A percentile compares a stretch with the other conserved stretches of the same genome.
Conservation (phyloP, 768 basidiomycete genomes). For the Cytidiella melzeri region DNA sequence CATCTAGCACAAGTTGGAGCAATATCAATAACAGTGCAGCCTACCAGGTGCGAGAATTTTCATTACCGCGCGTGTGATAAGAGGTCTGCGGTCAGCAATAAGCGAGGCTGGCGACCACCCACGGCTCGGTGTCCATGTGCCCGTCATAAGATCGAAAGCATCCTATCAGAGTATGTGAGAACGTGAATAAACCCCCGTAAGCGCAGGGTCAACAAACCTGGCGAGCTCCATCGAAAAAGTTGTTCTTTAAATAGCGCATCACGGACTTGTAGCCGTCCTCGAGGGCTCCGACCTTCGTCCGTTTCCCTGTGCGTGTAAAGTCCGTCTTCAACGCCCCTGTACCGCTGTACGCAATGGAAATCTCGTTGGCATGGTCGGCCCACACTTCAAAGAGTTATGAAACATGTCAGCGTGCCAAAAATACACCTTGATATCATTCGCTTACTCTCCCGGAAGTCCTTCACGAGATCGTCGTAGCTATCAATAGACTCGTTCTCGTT, state of each 20-base stretch:
- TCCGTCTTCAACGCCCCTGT: conserved; percentile 96
- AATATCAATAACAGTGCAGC: no score
- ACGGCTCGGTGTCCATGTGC: conserved; percentile 80
- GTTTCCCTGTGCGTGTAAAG: conserved; percentile 89
- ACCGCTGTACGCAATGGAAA: conserved; percentile 88
- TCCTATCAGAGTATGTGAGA: conserved; percentile 48
- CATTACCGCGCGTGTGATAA: conserved; percentile 77
- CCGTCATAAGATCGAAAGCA: conserved; percentile 91
- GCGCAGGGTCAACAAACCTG: conserved; percentile 43
- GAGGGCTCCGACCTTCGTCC: conserved; percentile 72
- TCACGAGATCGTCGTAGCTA: conserved; percentile 72
- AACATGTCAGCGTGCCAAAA: background rate
- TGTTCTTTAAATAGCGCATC: conserved; percentile 89
- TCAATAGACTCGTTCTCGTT: conserved; percentile 69
- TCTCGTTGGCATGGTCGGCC: conserved; percentile 93
- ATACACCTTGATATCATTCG: conserved; percentile 5
- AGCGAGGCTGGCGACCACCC: conserved; percentile 65
- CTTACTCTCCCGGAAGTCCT: conserved; percentile 85
- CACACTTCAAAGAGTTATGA: conserved; percentile 71
- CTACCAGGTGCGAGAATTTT: no score
- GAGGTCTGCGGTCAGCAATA: conserved; percentile 73
- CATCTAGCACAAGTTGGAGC: no score
- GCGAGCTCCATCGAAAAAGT: conserved; percentile 90
- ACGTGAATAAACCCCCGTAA: background rate
- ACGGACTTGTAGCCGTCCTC: conserved; percentile 85